phyloP scores from a whole-genome alignment of 257 asterid genomes.

The Misopates orontium region DNA sequence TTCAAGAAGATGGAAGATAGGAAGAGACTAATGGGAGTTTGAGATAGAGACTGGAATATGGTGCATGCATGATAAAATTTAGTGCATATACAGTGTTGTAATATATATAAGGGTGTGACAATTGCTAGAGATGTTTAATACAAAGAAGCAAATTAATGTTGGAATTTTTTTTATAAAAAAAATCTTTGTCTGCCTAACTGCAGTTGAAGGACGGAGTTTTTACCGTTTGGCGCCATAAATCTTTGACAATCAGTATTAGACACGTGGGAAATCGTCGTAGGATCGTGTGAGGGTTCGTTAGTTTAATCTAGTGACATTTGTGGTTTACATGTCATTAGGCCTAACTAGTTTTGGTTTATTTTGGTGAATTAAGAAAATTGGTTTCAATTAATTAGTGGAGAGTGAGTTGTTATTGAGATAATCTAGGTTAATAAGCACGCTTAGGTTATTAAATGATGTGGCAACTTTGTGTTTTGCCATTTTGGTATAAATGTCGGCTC shows the following conservation, averaged over 20 bases:
- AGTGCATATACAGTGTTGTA: slow-evolving; percentile 28
- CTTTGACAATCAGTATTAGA: slow-evolving; percentile 49
- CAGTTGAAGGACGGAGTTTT: slow-evolving; percentile 39
- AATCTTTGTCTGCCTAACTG: slow-evolving; percentile 60
- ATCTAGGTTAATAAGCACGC: slow-evolving; percentile 56
- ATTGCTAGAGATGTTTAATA: slow-evolving; percentile 23
- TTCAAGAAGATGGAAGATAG: neutral
- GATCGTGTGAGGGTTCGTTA: slow-evolving; percentile 30
- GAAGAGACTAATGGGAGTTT: slow-evolving; percentile 9
- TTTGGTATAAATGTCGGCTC: slow-evolving; percentile 36
- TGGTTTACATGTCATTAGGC: slow-evolving; percentile 81
- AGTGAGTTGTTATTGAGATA: slow-evolving; percentile 59
- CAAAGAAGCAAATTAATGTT: slow-evolving; percentile 20
- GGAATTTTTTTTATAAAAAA: neutral
- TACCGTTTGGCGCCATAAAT: slow-evolving; percentile 56
- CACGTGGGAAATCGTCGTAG: slow-evolving; percentile 45
- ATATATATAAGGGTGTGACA: slow-evolving; percentile 23
- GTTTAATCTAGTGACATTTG: slow-evolving; percentile 28
- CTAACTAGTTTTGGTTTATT: slow-evolving; percentile 41
- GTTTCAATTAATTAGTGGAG: slow-evolving; percentile 49
- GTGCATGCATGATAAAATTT: neutral
- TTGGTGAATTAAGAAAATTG: slow-evolving; percentile 27
- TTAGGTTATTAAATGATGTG: slow-evolving; percentile 28
- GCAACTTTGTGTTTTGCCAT: slow-evolving; percentile 19
- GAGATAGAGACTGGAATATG: slow-evolving; percentile 17